Evolutionary conservation across 345 rosid species (phyloP).

Genomic region (Populus ilicifolia): DNA sequence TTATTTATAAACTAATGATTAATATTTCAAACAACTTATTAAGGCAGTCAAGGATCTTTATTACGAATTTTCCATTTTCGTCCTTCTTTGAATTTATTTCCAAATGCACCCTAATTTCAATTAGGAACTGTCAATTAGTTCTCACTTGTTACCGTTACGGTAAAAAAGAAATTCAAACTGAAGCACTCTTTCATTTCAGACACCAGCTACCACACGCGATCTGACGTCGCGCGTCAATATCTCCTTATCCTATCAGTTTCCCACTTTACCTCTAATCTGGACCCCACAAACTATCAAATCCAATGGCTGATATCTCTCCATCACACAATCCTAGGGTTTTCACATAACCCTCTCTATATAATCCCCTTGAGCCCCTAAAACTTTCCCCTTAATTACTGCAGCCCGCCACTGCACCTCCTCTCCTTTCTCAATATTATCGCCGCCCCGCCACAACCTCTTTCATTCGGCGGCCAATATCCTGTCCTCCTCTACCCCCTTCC

Average conservation of each 20-base stretch:
- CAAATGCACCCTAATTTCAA: no score
- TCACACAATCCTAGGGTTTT: constrained; percentile 26
- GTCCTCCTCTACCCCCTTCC: constrained; percentile 39
- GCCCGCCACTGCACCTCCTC: background rate
- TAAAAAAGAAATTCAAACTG: background rate
- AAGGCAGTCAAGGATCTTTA: no score
- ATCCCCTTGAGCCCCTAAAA: background rate
- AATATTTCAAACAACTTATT: no score
- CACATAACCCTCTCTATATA: background rate
- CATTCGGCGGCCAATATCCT: constrained; percentile 49
- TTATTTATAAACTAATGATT: no score
- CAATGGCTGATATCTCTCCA: constrained; percentile 28
- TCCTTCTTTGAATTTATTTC: no score
- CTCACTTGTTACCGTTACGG: background rate
- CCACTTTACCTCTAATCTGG: background rate
- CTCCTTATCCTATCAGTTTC: background rate
- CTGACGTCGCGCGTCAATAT: background rate
- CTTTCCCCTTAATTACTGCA: constrained; percentile 5
- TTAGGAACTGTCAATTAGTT: no score
- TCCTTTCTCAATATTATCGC: constrained; percentile 19
- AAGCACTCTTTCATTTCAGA: background rate
- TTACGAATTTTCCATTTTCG: no score
- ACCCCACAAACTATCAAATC: constrained; percentile 23
- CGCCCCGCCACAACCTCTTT: constrained; percentile 38
- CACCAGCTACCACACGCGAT: constrained; percentile 8